A percentile compares a stretch with the other conserved stretches of the same genome.
Evolutionary conservation across 192 early-diverging fungal genomes (phyloP).

Genomic region (Coemansia sp.): DNA sequence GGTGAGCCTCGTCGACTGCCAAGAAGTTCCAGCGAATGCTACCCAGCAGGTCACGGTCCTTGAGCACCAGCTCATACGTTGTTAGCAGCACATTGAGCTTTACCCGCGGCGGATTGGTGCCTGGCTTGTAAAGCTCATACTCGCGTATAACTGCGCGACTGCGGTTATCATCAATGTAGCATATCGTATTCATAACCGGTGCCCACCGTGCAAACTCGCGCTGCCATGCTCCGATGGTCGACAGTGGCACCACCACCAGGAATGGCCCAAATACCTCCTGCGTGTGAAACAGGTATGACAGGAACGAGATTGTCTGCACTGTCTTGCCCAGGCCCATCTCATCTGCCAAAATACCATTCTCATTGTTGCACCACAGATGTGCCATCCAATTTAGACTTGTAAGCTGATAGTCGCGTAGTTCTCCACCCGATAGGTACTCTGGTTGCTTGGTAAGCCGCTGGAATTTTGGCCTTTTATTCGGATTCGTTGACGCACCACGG

Average conservation of each 20-base stretch:
- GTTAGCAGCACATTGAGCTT: slow-evolving; percentile 94
- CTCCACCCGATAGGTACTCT: slow-evolving; percentile 76
- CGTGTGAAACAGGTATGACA: slow-evolving; percentile 84
- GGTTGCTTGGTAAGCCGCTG: slow-evolving; percentile 78
- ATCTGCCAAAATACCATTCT: slow-evolving; percentile 97
- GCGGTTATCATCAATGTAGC: slow-evolving; percentile 83
- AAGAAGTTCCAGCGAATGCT: slow-evolving; percentile 89
- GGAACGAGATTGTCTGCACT: slow-evolving; percentile 92
- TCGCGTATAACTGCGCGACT: slow-evolving; percentile 89
- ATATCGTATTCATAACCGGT: slow-evolving; percentile 87
- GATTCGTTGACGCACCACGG: slow-evolving; percentile 53
- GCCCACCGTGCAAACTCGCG: slow-evolving; percentile 96
- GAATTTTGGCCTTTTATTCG: slow-evolving; percentile 72
- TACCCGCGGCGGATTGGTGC: slow-evolving; percentile 50
- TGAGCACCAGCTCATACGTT: slow-evolving; percentile 92
- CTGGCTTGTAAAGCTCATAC: slow-evolving; percentile 81
- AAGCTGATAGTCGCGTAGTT: slow-evolving; percentile 94
- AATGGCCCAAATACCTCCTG: slow-evolving; percentile 88
- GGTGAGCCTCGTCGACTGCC: slow-evolving; percentile 97
- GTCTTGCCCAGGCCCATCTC: slow-evolving; percentile 98
- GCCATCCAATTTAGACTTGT: slow-evolving; percentile 97
- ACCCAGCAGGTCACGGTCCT: slow-evolving; percentile 80
- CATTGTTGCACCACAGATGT: slow-evolving; percentile 88
- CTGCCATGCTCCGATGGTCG: slow-evolving; percentile 93
- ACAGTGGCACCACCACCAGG: slow-evolving; percentile 94